phyloP scores from a whole-genome alignment of 352 stramenopile genomes.

The Hyaloperonospora brassicae region DNA sequence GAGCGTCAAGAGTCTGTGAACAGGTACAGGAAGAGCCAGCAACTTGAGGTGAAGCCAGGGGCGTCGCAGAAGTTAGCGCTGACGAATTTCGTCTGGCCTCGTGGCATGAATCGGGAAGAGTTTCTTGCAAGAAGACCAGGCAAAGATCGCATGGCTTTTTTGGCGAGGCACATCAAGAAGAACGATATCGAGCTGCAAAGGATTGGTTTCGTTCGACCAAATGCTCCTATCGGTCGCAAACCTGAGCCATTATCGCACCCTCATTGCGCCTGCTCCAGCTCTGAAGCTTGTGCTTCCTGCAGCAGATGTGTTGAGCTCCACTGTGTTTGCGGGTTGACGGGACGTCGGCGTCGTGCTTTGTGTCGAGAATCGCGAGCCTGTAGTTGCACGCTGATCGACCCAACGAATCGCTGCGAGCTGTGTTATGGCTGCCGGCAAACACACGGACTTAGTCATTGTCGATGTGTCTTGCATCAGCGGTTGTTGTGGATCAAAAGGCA shows the following conservation, averaged over 20 bases:
- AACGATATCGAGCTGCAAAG: constrained; percentile 22
- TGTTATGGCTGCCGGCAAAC: constrained; percentile 51
- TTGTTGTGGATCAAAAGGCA: constrained; percentile 22
- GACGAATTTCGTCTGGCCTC: constrained; percentile 14
- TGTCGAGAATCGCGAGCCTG: constrained; percentile 64
- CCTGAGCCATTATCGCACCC: constrained; percentile 14
- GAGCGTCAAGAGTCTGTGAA: constrained; percentile 3
- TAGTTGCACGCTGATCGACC: constrained; percentile 34
- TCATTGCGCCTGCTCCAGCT: constrained; percentile 39
- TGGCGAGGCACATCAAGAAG: constrained; percentile 22
- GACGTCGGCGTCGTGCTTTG: constrained; percentile 15
- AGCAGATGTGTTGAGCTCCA: constrained; percentile 52
- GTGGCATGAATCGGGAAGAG: constrained; percentile 16
- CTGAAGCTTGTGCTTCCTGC: constrained; percentile 46
- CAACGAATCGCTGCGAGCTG: constrained; percentile 31
- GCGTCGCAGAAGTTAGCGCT: constrained; percentile 6
- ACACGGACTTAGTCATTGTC: constrained; percentile 40
- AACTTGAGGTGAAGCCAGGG: neutral
- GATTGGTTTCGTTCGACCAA: neutral
- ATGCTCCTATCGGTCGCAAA: constrained; percentile 17
- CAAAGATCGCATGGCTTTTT: constrained; percentile 21
- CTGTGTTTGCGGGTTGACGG: constrained; percentile 37
- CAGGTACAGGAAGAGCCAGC: constrained; percentile 5
- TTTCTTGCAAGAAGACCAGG: constrained; percentile 20
- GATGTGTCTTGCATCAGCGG: constrained; percentile 44